Evolutionary conservation across 1,284 basidiomycete genomes (phyloP).

Genomic region (Anthracocystis walkeri): DNA sequence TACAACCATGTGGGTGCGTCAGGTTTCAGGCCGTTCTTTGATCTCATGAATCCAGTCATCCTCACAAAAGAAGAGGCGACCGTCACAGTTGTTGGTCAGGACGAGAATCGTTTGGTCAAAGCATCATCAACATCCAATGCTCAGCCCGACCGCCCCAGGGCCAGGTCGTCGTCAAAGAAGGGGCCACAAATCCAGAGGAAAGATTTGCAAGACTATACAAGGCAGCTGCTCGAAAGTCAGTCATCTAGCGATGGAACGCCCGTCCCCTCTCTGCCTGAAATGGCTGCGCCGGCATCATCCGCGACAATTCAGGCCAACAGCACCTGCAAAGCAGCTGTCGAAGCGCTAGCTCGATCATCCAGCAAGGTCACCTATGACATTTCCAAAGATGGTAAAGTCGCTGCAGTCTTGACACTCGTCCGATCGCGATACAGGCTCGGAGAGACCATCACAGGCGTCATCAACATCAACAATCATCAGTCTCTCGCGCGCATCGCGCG

Average conservation of each 20-base stretch:
- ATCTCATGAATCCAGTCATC: conserved; percentile 71
- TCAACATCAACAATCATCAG: conserved; percentile 57
- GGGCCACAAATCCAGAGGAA: conserved; percentile 16
- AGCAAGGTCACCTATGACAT: conserved; percentile 75
- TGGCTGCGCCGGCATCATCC: conserved; percentile 11
- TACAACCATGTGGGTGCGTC: conserved; percentile 79
- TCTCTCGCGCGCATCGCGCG: conserved; percentile 58
- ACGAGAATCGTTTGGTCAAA: background rate
- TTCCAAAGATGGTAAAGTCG: conserved; percentile 65
- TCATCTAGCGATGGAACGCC: conserved; percentile 7
- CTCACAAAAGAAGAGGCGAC: conserved; percentile 66
- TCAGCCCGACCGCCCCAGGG: background rate
- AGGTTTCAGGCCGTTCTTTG: conserved; percentile 70
- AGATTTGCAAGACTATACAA: conserved; percentile 30
- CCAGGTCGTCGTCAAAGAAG: background rate
- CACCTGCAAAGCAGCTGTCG: conserved; percentile 86
- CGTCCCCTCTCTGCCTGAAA: conserved; percentile 9
- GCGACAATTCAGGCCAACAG: background rate
- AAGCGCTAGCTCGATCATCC: conserved; percentile 86
- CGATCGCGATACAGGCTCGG: conserved; percentile 64
- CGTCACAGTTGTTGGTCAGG: conserved; percentile 28
- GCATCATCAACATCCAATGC: background rate
- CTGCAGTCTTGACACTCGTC: conserved; percentile 64
- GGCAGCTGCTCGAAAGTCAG: conserved; percentile 22
- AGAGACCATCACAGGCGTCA: conserved; percentile 63